A percentile compares a stretch with the other conserved stretches of the same genome.
phyloP scores from a whole-genome alignment of 768 basidiomycete species.

The Clathrus columnatus region DNA sequence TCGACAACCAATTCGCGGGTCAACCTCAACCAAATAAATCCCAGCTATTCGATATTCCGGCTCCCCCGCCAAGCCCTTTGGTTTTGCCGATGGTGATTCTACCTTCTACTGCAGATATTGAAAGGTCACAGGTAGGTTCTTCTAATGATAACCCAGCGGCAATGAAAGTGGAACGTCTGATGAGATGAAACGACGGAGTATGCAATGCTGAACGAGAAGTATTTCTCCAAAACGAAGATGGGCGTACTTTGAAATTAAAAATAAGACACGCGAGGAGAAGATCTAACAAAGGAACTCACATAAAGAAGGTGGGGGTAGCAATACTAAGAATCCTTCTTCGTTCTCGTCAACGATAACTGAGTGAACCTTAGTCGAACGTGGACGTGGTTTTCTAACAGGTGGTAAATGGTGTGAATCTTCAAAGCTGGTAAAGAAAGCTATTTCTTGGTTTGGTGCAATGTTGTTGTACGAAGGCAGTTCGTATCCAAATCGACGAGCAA shows the following conservation, averaged over 20 bases:
- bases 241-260: slow-evolving; percentile 45
- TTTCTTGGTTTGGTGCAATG: neutral
- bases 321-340: slow-evolving; percentile 5
- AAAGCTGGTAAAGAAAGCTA: neutral
- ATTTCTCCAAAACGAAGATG: slow-evolving; percentile 74
- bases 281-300: slow-evolving; percentile 34
- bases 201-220: slow-evolving; percentile 66
- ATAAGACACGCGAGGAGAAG: neutral
- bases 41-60: neutral
- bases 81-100: slow-evolving; percentile 15
- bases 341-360: neutral
- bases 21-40: slow-evolving; percentile 2
- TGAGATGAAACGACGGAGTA: slow-evolving; percentile 63
- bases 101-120: slow-evolving; percentile 27
- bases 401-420: neutral
- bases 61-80: slow-evolving; percentile 8
- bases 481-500: slow-evolving; percentile 6
- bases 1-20: neutral
- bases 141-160: slow-evolving; percentile 68
- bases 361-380: neutral
- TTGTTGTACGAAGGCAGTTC: neutral
- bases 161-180: slow-evolving; percentile 71
- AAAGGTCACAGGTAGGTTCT: slow-evolving; percentile 36
- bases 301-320: slow-evolving; percentile 49
- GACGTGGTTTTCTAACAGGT: neutral